Base-by-base conservation (phyloP, 495 filamentous ascomycete genomes). In the Oidiodendron maius region DNA sequence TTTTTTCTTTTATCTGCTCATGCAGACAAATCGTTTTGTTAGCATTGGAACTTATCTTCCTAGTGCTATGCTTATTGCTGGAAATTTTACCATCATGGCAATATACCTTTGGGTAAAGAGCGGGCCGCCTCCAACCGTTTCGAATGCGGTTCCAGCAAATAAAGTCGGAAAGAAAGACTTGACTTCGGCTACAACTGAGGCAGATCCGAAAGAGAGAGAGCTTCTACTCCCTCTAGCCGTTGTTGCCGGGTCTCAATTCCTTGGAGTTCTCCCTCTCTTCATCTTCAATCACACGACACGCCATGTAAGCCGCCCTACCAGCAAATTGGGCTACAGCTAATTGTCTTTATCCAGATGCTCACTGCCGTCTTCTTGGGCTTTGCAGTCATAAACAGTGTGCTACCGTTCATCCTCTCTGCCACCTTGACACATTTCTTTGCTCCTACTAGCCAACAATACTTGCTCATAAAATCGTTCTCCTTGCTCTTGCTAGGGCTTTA, bases 11-110 rank as follows among this genome's bases (percentile, higher is more conserved):
- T 98, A 98, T 64, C 70, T 98, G 20, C 78, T 98, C 15, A 89
- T 98, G 78, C 83, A 89, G 45, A 74, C 81, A 15, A 84, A 93
- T 44, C 80, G 90, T 6, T 98, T 97, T 64, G 94, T 97, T 46
- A 96, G 91, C 64, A 98, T 98, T 51, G 93, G 93, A 16, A 98
- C 93, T 1, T 98, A 98, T 59, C 72, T 98, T 4, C 93, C 94
- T 3, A 95, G 89, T 64, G 93, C 91, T 5, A 97, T 98, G 94
- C 67, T 96, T 22, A 77, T 98, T 47, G 94, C 94, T 6, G 84
- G 76, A 18, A 96, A 91, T 61, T 97, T 97, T 53, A 95, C 87
- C 16, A 91, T 98, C 68, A 94, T 88, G 74, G 87, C 91, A 6
- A 93, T 98, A 55, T 82, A 83, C 4, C 67, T 96, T 23, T 98